Evolutionary conservation across 768 basidiomycete genomes (phyloP), one percentile per base, ranked within the genome.

Genomic region (Udeniomyces megalosporus): DNA sequence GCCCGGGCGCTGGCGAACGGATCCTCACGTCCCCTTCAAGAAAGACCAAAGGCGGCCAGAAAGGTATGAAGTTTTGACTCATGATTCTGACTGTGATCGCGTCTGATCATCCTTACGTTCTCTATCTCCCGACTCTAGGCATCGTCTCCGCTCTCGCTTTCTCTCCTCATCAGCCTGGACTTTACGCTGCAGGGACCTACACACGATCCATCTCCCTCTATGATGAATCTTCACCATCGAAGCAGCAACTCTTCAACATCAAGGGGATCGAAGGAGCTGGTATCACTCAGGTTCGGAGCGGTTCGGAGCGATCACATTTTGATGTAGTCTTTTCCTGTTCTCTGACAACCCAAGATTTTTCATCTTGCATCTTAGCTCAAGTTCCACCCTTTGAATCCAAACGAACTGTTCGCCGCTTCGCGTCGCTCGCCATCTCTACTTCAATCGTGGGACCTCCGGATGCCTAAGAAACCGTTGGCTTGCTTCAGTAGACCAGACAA

Each of bases 121-220:
- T 35, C n/a, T 22, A 4, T 24, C 6, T 47, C 31, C 12, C 17
- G 28, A 12, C 17, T 26, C 6, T 59, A 89, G 90, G 92, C 1
- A 88, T 96, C 64, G 79, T 96, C 47, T 90, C 91, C 4, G 75
- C 88, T 0, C 74, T 97, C 4, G 81, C 86, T 0, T 90, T 95
- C 71, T 82, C 81, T 20, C 78, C 82, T 0, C 81, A 81, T 49
- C 76, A 79, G 35, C 74, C 75, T 0, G 82, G 82, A 45, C 74
- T 84, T 15, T 91, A 82, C 66, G 90, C 89, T 0, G 89, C 87
- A 7, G 90, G 89, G 0, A 85, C 81, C 6, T 80, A 88, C 11
- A 69, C 77, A 0, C 74, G 76, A 3, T 65, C 66, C 1, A 67
- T 75, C 6, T 69, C 70, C 1, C 60, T 76, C 2, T 77, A 77